A percentile compares a stretch with the other conserved stretches of the same genome.
phyloP scores from a whole-genome alignment of 2,329 filamentous ascomycete species.

The Xylariales sp. region DNA sequence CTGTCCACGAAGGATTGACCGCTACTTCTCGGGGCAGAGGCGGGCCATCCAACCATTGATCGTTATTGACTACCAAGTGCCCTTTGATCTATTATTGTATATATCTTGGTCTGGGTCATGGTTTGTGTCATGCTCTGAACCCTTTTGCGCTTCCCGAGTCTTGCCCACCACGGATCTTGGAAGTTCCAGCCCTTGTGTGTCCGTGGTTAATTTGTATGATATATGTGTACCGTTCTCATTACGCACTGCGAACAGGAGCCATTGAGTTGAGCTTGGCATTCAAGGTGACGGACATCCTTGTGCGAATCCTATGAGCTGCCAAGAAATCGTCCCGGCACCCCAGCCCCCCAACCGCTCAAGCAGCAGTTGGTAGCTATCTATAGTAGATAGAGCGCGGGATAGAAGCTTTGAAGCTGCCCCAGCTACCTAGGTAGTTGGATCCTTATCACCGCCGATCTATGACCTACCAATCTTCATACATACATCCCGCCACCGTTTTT shows the following conservation, averaged over 20 bases:
- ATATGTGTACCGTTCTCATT: background rate
- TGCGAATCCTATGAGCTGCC: conserved; percentile 20
- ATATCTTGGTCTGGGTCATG: conserved; percentile 17
- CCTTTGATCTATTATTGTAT: background rate
- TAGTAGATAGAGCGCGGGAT: conserved; percentile 4
- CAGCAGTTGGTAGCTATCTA: background rate
- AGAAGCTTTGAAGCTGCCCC: conserved; percentile 13
- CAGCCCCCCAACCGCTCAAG: conserved; percentile 16
- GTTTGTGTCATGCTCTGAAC: background rate
- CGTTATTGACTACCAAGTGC: background rate
- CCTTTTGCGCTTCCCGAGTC: conserved; percentile 19
- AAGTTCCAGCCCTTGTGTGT: background rate
- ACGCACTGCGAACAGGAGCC: conserved; percentile 8
- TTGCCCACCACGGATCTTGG: conserved; percentile 9
- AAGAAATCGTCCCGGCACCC: conserved; percentile 13
- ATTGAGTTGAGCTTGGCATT: background rate
- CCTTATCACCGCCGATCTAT: conserved; percentile 22
- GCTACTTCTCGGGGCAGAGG: conserved; percentile 20
- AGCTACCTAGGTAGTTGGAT: conserved; percentile 8
- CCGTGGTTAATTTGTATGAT: background rate
- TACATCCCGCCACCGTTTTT: conserved; percentile 31
- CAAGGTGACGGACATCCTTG: conserved; percentile 16
- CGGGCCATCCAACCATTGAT: background rate
- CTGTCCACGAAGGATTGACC: conserved; percentile 17
- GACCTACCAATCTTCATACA: conserved; percentile 4